Conservation (phyloP, 148 eudicot species). For the Talinum fruticosum region DNA sequence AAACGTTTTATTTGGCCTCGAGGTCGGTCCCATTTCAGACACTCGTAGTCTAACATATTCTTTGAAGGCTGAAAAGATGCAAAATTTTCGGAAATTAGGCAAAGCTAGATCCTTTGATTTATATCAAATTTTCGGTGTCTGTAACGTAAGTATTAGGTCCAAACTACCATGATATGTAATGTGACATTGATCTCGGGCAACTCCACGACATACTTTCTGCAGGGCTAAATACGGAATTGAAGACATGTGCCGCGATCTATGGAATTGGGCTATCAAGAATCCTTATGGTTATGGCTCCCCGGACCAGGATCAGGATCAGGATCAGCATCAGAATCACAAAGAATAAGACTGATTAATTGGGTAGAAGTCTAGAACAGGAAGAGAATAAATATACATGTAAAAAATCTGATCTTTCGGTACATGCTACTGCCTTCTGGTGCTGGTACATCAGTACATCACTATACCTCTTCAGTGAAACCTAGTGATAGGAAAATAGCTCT, state of each 20-base stretch:
- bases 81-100: no score
- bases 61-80: no score
- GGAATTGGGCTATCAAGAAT: constrained; percentile 97
- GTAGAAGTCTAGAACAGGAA: constrained; percentile 6
- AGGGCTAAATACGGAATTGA: constrained; percentile 85
- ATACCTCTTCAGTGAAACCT: neutral
- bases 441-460: constrained; percentile 9
- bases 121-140: no score
- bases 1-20: no score
- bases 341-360: constrained; percentile 19
- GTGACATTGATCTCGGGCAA: neutral
- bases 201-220: constrained; percentile 19
- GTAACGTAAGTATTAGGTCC: neutral
- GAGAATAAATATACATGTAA: constrained; percentile 24
- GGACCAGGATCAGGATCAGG: constrained; percentile 19
- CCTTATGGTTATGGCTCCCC: constrained; percentile 73
- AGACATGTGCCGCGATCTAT: constrained; percentile 90
- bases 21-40: no score
- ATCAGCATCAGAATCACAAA: constrained; percentile 13
- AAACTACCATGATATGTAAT: neutral
- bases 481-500: constrained; percentile 29
- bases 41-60: no score
- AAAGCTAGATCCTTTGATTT: no score
- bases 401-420: constrained; percentile 22
- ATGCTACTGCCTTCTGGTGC: constrained; percentile 17